phyloP scores from a whole-genome alignment of 2,329 filamentous ascomycete genomes.

The Pyrenochaeta sp. region DNA sequence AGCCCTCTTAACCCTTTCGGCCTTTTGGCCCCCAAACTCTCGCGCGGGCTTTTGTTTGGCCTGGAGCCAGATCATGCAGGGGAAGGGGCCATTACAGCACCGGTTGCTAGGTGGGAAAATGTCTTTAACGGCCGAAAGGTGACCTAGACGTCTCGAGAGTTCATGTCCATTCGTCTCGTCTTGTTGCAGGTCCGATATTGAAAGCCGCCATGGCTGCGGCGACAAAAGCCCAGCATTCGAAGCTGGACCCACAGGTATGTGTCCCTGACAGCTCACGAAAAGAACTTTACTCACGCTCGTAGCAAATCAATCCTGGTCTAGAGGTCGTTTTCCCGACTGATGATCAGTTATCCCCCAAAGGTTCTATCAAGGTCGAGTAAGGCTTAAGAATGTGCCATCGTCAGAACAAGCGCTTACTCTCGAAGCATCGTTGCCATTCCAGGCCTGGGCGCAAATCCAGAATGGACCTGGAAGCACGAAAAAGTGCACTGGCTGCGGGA shows the following conservation, averaged over 20 bases:
- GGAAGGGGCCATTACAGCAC: neutral
- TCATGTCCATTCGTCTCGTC: too few species aligned
- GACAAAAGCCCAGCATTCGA: slow-evolving; percentile 22
- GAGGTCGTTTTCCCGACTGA: slow-evolving; percentile 23
- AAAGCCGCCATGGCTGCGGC: slow-evolving; percentile 17
- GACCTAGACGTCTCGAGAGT: too few species aligned
- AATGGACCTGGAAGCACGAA: slow-evolving; percentile 36
- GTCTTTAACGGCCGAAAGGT: too few species aligned
- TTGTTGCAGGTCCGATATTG: too few species aligned
- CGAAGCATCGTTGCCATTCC: slow-evolving; percentile 40
- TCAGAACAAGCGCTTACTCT: slow-evolving; percentile 1
- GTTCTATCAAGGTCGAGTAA: slow-evolving; percentile 21
- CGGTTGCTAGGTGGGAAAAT: too few species aligned
- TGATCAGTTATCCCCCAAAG: slow-evolving; percentile 14
- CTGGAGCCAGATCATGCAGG: slow-evolving; percentile 3
- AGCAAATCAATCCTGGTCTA: slow-evolving; percentile 23
- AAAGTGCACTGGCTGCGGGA: slow-evolving; percentile 40
- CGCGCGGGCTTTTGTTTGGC: neutral
- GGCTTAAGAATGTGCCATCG: too few species aligned
- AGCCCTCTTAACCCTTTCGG: slow-evolving; percentile 5
- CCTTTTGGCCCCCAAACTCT: slow-evolving; percentile 13
- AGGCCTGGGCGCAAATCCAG: slow-evolving; percentile 37
- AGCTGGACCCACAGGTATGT: slow-evolving; percentile 23
- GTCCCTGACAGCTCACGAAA: neutral
- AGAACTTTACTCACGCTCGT: neutral